A percentile compares a stretch with the other conserved stretches of the same genome.
Evolutionary conservation across 2,329 filamentous ascomycete genomes (phyloP).

Genomic region (Blastomyces parvus): DNA sequence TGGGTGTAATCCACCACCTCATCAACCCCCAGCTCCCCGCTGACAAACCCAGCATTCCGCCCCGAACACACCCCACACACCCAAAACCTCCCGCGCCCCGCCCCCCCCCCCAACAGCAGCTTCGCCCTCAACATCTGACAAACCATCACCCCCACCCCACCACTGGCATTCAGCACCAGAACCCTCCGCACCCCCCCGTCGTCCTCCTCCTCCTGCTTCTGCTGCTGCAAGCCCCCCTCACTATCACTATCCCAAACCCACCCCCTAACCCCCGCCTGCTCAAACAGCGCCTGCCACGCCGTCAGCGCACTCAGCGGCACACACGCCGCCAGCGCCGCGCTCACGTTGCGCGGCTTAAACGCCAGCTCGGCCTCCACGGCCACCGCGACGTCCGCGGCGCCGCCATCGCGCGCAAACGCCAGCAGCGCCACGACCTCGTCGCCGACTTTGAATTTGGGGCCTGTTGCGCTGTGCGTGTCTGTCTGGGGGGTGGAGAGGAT

Average conservation of each 20-base stretch:
- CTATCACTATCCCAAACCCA: conserved; percentile 2
- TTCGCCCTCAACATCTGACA: conserved; percentile 31
- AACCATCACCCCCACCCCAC: conserved; percentile 30
- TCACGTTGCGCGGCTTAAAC: conserved; percentile 30
- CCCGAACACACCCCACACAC: too few relatives aligned
- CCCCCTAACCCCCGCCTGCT: conserved; percentile 15
- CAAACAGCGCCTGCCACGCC: conserved; percentile 36
- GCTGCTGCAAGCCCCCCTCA: conserved; percentile 1
- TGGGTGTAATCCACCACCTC: too few relatives aligned
- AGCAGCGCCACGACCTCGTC: conserved; percentile 34
- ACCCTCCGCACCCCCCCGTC: conserved; percentile 22
- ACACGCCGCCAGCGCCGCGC: conserved; percentile 27
- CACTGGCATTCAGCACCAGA: conserved; percentile 31
- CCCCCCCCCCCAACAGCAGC: conserved; percentile 23
- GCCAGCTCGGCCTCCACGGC: conserved; percentile 32
- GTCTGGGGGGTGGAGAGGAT: conserved; percentile 28
- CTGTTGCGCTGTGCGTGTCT: conserved; percentile 24
- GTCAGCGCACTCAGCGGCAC: conserved; percentile 33
- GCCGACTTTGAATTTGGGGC: conserved; percentile 32
- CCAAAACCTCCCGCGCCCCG: conserved; percentile 12
- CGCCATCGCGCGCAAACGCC: conserved; percentile 30
- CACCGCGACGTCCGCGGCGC: conserved; percentile 30
- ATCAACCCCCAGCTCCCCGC: too few relatives aligned
- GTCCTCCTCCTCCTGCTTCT: conserved; percentile 5
- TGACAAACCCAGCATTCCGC: too few relatives aligned